Base-by-base conservation (phyloP, 352 stramenopile species). In the Globisporangium canariense region DNA sequence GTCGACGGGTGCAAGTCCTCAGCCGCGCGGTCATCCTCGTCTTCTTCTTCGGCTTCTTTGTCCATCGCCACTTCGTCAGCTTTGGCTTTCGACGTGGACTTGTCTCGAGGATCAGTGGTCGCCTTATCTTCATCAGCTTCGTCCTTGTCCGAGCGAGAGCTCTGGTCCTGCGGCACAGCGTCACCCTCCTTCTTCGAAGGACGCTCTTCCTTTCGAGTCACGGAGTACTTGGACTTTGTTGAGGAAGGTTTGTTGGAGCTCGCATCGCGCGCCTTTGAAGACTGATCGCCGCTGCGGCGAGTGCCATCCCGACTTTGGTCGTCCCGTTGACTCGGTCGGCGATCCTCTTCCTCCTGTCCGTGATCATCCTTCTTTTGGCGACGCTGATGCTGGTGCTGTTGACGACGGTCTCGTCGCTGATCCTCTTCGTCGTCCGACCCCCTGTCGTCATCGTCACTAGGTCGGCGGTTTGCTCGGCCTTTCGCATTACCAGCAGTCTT, bases 381-480 rank as follows among this genome's bases (percentile, higher is more conserved):
- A 20, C n/a, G 32, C 10, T 68, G 58, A 20, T 66, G 54, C 28
- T 67, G 56, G 38, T n/a, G n/a, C n/a, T n/a, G n/a, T n/a, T n/a
- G n/a, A n/a, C 54, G 50, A 49, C 58, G 34, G 25, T 40, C 38
- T 18, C 49, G 54, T 62, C 62, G 53, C 14, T 66, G 52, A 28
- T 58, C 58, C 20, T 71, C 65, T 9, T 64, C 58, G 25, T 69
- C 69, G 16, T 66, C 65, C 18, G 75, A 47, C 14, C 14, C 16
- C 18, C 41, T 47, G 2, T 62, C 63, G 22, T 65, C 66, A 36
- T 58, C 49, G 36, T 65, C 36, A 14, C 40, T 18, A 30, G 30
- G 1, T 41, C 62, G 9, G 7, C 60, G 55, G 18, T 62, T 56
- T 7, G 80, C 68, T 25, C 62, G 70, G 54, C 71, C 60, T 64